Percentiles rank a stretch among this genome's conserved stretches.
Conservation (phyloP, 345 rosid genomes). For the Populus pruinosa region DNA sequence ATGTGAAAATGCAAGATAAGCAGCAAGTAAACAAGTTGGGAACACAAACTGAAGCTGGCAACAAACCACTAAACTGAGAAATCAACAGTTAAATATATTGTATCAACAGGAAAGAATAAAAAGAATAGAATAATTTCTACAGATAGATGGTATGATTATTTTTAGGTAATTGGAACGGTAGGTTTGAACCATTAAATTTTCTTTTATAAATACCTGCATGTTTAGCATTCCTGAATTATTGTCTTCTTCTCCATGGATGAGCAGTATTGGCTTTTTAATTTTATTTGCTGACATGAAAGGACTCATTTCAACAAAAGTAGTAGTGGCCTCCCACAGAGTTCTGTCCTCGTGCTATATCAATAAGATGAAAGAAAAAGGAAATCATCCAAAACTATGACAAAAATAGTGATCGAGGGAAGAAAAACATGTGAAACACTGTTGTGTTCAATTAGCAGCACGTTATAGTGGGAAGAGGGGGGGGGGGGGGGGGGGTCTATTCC, state of each 20-base stretch:
- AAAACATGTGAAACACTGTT: background rate
- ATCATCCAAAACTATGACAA: slow-evolving; percentile 10
- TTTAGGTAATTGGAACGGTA: background rate
- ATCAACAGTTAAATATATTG: background rate
- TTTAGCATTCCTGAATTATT: slow-evolving; percentile 93
- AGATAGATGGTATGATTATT: background rate
- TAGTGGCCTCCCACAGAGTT: slow-evolving; percentile 94
- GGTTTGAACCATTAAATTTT: background rate
- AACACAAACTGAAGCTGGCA: background rate
- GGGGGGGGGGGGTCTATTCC: background rate
- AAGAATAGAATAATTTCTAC: background rate
- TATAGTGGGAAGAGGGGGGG: background rate
- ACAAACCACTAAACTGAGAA: slow-evolving; percentile 8
- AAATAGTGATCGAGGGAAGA: background rate
- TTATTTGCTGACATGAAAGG: slow-evolving; percentile 95
- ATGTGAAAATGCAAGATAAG: slow-evolving; percentile 7
- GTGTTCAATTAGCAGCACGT: background rate
- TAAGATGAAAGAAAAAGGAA: slow-evolving; percentile 9
- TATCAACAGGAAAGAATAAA: background rate
- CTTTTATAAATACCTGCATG: slow-evolving; percentile 64
- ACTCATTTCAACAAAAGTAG: slow-evolving; percentile 88
- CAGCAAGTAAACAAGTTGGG: slow-evolving; percentile 12
- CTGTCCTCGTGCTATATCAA: slow-evolving; percentile 81
- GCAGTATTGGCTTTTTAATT: slow-evolving; percentile 93
- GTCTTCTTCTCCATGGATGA: slow-evolving; percentile 97